These are phyloP conservation scores for Penicillium brevicompactum DNA, from an alignment of 2,329 filamentous ascomycete species.

Conservation along the genomic window DNA sequence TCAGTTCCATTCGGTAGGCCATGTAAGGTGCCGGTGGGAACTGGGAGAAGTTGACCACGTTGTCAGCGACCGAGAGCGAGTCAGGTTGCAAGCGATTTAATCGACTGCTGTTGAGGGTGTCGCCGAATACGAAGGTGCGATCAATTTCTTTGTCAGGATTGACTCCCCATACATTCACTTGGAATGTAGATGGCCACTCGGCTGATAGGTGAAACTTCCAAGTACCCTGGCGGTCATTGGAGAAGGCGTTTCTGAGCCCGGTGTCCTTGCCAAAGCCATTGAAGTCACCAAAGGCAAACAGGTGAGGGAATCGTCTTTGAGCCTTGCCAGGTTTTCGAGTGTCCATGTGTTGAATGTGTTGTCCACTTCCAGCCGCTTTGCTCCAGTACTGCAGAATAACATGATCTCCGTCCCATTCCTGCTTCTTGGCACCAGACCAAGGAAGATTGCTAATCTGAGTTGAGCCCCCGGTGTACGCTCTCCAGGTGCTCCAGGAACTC, in stretches of 20 bases:
- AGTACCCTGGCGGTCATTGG: constrained; percentile 40
- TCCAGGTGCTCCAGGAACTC: constrained; percentile 62
- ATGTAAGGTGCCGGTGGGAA: constrained; percentile 55
- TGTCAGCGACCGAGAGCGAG: constrained; percentile 52
- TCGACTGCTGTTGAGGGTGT: constrained; percentile 58
- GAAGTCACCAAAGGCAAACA: constrained; percentile 64
- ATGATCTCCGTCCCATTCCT: constrained; percentile 64
- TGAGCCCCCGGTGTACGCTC: constrained; percentile 55
- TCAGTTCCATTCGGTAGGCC: constrained; percentile 53
- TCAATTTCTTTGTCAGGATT: constrained; percentile 61
- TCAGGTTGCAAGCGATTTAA: constrained; percentile 60
- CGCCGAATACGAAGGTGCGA: constrained; percentile 57
- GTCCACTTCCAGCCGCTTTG: constrained; percentile 59
- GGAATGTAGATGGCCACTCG: constrained; percentile 61
- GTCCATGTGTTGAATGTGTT: constrained; percentile 63
- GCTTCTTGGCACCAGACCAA: constrained; percentile 61
- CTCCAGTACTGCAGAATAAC: constrained; percentile 67
- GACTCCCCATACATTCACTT: constrained; percentile 64
- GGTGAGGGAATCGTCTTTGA: constrained; percentile 60
- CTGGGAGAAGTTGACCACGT: constrained; percentile 51
- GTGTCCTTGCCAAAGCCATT: constrained; percentile 67
- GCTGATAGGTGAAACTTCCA: constrained; percentile 61
- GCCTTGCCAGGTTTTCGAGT: constrained; percentile 37
- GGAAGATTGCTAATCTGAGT: constrained; percentile 49
- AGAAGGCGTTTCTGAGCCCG: constrained; percentile 58